These are phyloP conservation scores for Fusarium guadeloupense DNA, from an alignment of 2,329 filamentous ascomycete species.

Conservation along the genomic window DNA sequence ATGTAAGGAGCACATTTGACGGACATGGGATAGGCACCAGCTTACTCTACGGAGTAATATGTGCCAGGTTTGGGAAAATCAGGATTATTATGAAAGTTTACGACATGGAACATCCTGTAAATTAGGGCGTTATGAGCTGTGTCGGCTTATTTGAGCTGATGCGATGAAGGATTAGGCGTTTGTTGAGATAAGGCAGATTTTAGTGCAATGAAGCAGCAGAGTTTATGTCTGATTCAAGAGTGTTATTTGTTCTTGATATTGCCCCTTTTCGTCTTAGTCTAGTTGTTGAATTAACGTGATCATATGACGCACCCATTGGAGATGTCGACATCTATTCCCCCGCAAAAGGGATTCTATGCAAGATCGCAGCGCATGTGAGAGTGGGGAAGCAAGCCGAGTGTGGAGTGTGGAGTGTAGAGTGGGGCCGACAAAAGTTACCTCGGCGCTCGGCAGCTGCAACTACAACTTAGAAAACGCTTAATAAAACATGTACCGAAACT, in stretches of 20 bases:
- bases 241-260: neutral
- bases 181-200: neutral
- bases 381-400: constrained; percentile 33
- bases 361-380: constrained; percentile 31
- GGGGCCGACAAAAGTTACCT: constrained; percentile 13
- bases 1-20: constrained; percentile 1
- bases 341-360: neutral
- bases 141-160: neutral
- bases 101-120: constrained; percentile 21
- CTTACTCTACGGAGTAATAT: neutral
- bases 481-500: no score
- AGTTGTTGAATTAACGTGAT: neutral
- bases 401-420: constrained; percentile 17
- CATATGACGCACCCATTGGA: neutral
- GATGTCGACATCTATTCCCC: neutral
- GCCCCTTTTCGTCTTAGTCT: neutral
- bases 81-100: constrained; percentile 13
- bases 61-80: neutral
- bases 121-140: constrained; percentile 22
- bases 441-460: no score
- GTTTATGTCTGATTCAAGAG: neutral
- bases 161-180: neutral
- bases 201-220: neutral
- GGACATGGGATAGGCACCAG: neutral
- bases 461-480: no score